phyloP scores from a whole-genome alignment of 306 rosid genomes.

The Nissolia schottii region DNA sequence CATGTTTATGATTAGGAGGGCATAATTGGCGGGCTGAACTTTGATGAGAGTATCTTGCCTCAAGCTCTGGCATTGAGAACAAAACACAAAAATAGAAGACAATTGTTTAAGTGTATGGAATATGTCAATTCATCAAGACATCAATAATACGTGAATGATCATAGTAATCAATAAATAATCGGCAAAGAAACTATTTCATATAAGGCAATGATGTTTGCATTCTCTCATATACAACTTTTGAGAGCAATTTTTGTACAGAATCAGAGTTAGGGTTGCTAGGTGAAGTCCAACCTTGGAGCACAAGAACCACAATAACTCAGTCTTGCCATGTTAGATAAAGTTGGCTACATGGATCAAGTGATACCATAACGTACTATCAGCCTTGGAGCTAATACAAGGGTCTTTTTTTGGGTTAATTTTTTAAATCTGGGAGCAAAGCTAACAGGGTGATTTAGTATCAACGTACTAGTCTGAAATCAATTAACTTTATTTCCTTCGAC shows the following conservation, averaged over 20 bases:
- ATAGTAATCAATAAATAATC: too few relatives aligned
- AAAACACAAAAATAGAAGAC: neutral
- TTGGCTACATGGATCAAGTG: too few relatives aligned
- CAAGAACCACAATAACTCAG: too few relatives aligned
- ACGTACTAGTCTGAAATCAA: neutral
- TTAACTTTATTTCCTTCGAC: neutral
- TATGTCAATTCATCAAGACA: neutral
- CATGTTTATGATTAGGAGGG: neutral
- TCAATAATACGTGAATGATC: neutral
- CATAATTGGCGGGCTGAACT: neutral
- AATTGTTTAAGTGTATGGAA: slow-evolving; percentile 1
- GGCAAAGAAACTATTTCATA: neutral
- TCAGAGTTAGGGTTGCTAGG: too few relatives aligned
- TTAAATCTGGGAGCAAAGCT: too few relatives aligned
- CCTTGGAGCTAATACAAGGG: too few relatives aligned
- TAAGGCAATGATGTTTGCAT: neutral
- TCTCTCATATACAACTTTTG: neutral
- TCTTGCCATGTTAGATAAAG: too few relatives aligned
- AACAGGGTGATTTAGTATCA: neutral
- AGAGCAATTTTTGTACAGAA: neutral
- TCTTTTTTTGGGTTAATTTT: too few relatives aligned
- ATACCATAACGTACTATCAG: too few relatives aligned
- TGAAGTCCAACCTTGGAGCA: too few relatives aligned
- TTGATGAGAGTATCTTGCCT: neutral
- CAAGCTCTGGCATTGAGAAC: neutral